phyloP scores from a whole-genome alignment of 2,329 filamentous ascomycete genomes.

The Fusarium oxysporum region DNA sequence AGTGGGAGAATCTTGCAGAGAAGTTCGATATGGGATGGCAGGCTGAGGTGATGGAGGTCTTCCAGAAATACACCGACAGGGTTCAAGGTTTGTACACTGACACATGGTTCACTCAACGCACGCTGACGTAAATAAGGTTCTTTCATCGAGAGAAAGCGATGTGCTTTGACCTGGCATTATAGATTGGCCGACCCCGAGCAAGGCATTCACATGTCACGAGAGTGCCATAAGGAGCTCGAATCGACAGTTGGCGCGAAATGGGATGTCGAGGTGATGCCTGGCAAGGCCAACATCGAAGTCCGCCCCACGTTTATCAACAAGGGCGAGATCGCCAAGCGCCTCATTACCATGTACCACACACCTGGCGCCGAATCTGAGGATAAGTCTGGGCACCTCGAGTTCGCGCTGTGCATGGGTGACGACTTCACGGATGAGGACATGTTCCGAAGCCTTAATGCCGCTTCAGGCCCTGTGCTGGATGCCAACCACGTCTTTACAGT shows the following conservation, averaged over 20 bases:
- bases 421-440: constrained; percentile 98
- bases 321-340: constrained; percentile 88
- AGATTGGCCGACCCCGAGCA: constrained; percentile 89
- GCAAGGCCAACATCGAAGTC: constrained; percentile 97
- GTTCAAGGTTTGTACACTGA: constrained; percentile 74
- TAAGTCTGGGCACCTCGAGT: constrained; percentile 73
- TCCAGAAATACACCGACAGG: constrained; percentile 88
- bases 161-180: constrained; percentile 97
- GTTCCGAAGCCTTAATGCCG: constrained; percentile 82
- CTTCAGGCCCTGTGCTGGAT: constrained; percentile 64
- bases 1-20: constrained; percentile 92
- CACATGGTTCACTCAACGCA: too few species aligned
- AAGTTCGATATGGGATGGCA: constrained; percentile 94
- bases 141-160: constrained; percentile 93
- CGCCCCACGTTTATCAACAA: constrained; percentile 98
- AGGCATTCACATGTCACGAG: constrained; percentile 80
- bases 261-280: constrained; percentile 96
- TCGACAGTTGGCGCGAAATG: constrained; percentile 79
- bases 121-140: constrained; percentile 67
- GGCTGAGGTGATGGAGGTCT: constrained; percentile 82
- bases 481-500: constrained; percentile 84
- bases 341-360: constrained; percentile 79
- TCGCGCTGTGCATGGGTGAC: constrained; percentile 91
- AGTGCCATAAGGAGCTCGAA: constrained; percentile 86
- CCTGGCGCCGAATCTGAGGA: constrained; percentile 59